Evolutionary conservation across 2,329 filamentous ascomycete genomes (phyloP), one percentile per base, ranked within the genome.

Genomic region (Lachnellula arida): DNA sequence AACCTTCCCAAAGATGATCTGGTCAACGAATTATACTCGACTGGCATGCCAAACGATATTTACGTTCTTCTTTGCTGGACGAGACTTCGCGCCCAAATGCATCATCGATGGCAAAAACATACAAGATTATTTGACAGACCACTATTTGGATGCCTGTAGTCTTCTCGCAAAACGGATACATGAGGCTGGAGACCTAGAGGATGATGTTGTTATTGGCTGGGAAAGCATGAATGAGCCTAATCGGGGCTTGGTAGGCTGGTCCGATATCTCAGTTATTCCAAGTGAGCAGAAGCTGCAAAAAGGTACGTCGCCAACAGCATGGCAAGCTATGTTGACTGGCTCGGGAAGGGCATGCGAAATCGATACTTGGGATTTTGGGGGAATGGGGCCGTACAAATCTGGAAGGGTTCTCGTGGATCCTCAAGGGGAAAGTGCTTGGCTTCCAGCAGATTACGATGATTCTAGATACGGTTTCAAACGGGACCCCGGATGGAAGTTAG

Each of bases 151-250:
- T 34, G 91, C 95, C 17, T 88, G 89, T 63, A 84, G 81, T 19
- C 88, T 96, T 69, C 79, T 99, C 7, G 93, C 92, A 0, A 81
- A 82, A 69, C 82, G 88, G 56, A 95, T 99, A 62, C 85, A 91
- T 56, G 91, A 97, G 65, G 92, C 94, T 1, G 92, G 91, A 0
- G 92, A 91, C 69, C 77, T 99, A 12, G 88, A 95, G 68, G 82
- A 94, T 61, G 86, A 92, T 22, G 85, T 94, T 32, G 85, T 99
- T 5, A 87, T 97, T 64, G 94, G 94, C 2, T 99, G 93, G 89
- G 94, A 99, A 76, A 96, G 86, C 67, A 78, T 97, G 72, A 99
- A 99, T 68, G 94, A 99, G 73, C 94, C 94, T 1, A 94, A 95
- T 71, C 83, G 89, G 67, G 93, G 95, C 23, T 78, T 97, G 68